These are phyloP conservation scores for Cylindrodendrum hubeiense DNA, from an alignment of 2,329 filamentous ascomycete species.

Conservation along the genomic window DNA sequence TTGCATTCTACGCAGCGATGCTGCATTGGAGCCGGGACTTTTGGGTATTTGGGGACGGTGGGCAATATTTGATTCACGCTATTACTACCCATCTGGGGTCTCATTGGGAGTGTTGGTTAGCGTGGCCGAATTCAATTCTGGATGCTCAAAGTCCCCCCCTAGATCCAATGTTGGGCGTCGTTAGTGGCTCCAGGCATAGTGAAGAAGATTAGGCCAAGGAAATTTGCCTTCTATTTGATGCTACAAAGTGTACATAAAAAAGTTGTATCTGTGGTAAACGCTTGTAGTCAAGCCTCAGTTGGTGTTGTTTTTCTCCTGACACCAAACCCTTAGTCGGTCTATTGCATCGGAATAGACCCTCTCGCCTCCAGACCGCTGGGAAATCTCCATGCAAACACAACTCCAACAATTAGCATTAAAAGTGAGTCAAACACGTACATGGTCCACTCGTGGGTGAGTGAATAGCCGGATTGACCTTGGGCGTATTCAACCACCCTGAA, in stretches of 20 bases:
- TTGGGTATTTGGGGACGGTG: slow-evolving; percentile 7
- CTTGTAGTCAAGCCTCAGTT: not conserved
- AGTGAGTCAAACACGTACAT: slow-evolving; percentile 12
- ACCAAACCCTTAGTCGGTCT: not conserved
- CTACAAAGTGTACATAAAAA: not conserved
- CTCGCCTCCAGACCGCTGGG: not conserved
- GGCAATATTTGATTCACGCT: slow-evolving; percentile 2
- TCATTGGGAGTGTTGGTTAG: slow-evolving; percentile 2
- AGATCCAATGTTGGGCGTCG: not conserved
- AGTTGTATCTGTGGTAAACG: not conserved
- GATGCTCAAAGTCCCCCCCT: not conserved
- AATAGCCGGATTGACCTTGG: not conserved
- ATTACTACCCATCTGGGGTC: slow-evolving; percentile 8
- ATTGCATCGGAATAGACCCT: not conserved
- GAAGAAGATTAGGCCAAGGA: not conserved
- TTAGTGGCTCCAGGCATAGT: no score
- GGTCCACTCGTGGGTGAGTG: slow-evolving; percentile 12
- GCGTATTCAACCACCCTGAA: slow-evolving; percentile 14
- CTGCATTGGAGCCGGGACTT: slow-evolving; percentile 6
- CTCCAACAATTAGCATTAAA: not conserved
- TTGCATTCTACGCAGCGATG: slow-evolving; percentile 15
- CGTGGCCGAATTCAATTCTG: slow-evolving; percentile 5
- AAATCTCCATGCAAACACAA: slow-evolving; percentile 5
- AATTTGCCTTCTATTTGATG: not conserved
- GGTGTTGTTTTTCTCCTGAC: not conserved